A percentile compares a stretch with the other conserved stretches of the same genome.
phyloP scores from a whole-genome alignment of 441 rosid genomes.

The Euphorbia corollata region DNA sequence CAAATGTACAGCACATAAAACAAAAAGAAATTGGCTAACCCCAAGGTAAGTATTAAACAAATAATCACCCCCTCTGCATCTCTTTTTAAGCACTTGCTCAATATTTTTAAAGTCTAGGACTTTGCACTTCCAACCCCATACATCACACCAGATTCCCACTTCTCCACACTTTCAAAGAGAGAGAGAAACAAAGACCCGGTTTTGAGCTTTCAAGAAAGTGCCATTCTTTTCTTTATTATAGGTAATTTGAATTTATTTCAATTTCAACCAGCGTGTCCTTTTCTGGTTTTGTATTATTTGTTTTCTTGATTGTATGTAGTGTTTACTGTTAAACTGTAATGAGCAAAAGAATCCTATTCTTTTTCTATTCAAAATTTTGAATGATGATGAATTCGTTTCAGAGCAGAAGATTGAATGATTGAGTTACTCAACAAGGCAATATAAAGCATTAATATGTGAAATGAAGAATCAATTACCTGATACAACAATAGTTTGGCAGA shows the following conservation, averaged over 20 bases:
- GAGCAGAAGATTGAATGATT: slow-evolving; percentile 11
- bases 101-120: slow-evolving; percentile 32
- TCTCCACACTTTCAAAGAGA: slow-evolving; percentile 31
- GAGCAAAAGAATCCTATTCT: neutral
- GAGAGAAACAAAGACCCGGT: neutral
- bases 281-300: neutral
- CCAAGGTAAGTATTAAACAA: slow-evolving; percentile 24
- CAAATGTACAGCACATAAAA: slow-evolving; percentile 33
- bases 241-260: slow-evolving; percentile 1
- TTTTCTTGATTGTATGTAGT: neutral
- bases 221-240: slow-evolving; percentile 13
- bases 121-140: slow-evolving; percentile 26
- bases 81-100: slow-evolving; percentile 41
- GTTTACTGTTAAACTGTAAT: neutral
- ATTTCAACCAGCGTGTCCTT: neutral
- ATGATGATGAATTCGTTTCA: neutral
- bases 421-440: neutral
- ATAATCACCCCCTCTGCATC: slow-evolving; percentile 26
- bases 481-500: slow-evolving; percentile 11
- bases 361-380: neutral
- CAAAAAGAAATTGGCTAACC: slow-evolving; percentile 38
- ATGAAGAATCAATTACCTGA: slow-evolving; percentile 16
- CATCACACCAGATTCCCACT: slow-evolving; percentile 38
- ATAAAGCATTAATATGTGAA: neutral
- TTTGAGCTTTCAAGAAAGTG: slow-evolving; percentile 22